A percentile compares a stretch with the other conserved stretches of the same genome.
These are phyloP conservation scores for Astragalus glycyphyllos DNA, from an alignment of 306 rosid genomes.

Conservation along the genomic window DNA sequence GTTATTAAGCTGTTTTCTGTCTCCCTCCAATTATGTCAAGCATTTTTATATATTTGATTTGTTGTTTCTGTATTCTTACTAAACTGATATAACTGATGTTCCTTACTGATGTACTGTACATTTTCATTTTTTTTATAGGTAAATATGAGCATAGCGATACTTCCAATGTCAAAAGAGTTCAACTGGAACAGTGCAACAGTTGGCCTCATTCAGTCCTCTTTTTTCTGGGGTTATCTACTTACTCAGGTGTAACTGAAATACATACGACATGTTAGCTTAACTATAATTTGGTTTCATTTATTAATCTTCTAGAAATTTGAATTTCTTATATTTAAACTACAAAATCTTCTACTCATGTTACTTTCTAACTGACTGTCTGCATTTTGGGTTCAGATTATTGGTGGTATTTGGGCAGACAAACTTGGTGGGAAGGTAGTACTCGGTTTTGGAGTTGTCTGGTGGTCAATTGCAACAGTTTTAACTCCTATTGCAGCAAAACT, in stretches of 20 bases:
- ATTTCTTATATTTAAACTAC: constrained; percentile 22
- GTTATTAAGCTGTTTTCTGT: constrained; percentile 1
- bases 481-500: constrained; percentile 91
- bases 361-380: constrained; percentile 43
- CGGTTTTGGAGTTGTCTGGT: constrained; percentile 96
- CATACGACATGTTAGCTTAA: constrained; percentile 17
- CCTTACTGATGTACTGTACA: constrained; percentile 4
- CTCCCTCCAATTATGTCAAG: background rate
- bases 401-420: constrained; percentile 99
- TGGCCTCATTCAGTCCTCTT: constrained; percentile 94
- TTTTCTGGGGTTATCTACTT: constrained; percentile 97
- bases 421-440: constrained; percentile 90
- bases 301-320: constrained; percentile 24
- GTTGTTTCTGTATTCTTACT: constrained; percentile 14
- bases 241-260: constrained; percentile 73
- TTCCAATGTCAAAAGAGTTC: constrained; percentile 91
- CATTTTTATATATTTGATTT: background rate
- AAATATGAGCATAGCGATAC: constrained; percentile 98
- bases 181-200: constrained; percentile 96
- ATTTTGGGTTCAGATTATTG: constrained; percentile 65
- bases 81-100: background rate
- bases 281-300: constrained; percentile 9
- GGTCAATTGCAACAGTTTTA: constrained; percentile 91
- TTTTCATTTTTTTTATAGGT: constrained; percentile 57
- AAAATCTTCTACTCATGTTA: constrained; percentile 7